Conservation (phyloP, 768 basidiomycete species). For the Leccinum sublutescens region DNA sequence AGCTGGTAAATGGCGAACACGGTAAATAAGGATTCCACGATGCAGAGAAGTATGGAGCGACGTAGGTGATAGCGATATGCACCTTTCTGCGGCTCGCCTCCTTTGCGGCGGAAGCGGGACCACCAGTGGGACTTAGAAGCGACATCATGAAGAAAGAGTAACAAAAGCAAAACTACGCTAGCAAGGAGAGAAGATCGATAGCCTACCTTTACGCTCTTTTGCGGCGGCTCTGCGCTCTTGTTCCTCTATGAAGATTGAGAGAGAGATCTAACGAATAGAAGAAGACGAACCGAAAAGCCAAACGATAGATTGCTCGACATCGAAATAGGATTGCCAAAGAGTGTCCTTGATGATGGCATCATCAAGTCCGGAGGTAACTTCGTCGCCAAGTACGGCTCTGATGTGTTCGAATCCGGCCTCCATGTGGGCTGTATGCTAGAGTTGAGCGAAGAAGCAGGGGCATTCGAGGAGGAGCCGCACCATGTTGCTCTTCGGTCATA, state of each 20-base stretch:
- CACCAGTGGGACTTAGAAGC: conserved; percentile 34
- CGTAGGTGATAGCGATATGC: conserved; percentile 40
- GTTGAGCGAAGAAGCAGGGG: conserved; percentile 7
- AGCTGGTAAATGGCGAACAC: conserved; percentile 21
- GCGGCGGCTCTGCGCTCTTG: conserved; percentile 60
- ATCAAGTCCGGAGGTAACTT: conserved; percentile 62
- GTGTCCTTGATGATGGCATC: conserved; percentile 74
- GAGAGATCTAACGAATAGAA: not conserved
- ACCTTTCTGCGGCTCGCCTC: conserved; percentile 53
- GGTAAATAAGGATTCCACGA: conserved; percentile 20
- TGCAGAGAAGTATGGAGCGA: conserved; percentile 26
- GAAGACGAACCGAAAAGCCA: conserved; percentile 67
- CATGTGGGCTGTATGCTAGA: conserved; percentile 55
- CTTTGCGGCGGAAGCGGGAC: conserved; percentile 36
- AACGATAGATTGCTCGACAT: conserved; percentile 71
- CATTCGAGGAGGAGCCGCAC: conserved; percentile 39
- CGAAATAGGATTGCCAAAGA: conserved; percentile 88
- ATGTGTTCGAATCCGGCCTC: conserved; percentile 69
- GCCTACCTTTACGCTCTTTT: conserved; percentile 85
- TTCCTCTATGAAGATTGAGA: conserved; percentile 50
- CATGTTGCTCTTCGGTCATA: conserved; percentile 79
- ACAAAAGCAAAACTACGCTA: conserved; percentile 38
- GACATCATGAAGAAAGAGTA: conserved; percentile 32
- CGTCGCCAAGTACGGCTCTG: conserved; percentile 62
- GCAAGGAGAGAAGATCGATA: conserved; percentile 22